Evolutionary conservation across 2,329 filamentous ascomycete genomes (phyloP), one percentile per base, ranked within the genome.

Genomic region (Coniochaeta pulveracea): DNA sequence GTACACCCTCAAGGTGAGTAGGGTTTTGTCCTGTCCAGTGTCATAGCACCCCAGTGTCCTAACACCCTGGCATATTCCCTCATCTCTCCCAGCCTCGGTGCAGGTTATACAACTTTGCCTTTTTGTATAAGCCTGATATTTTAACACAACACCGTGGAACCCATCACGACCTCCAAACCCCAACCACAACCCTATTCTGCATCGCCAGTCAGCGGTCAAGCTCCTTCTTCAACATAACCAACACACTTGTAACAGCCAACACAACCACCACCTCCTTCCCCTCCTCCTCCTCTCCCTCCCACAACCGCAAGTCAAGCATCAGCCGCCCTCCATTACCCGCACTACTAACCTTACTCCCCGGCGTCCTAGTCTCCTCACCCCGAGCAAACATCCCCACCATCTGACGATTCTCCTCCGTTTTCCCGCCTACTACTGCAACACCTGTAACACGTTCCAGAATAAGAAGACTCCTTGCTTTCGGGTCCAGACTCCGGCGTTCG

Each of bases 181-280:
- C 12, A 23, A n/a, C 27, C 10, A 10, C 28, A 11, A 3, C n/a
- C 28, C 21, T 23, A 27, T 63, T 51, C 57, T 78, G 70, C 32
- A 66, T 51, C 38, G 58, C 47, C 37, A 70, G 58, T 41, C 70
- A 56, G 26, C 74, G 56, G 48, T 80, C 75, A 32, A 76, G 56
- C 59, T 80, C 76, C 51, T 69, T 72, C 64, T 80, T 79, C 43
- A 80, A 48, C 73, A 80, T 76, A 11, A 66, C 51, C 36, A 80
- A 43, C 37, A 66, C 73, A 11, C 68, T 76, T 26, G 65, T 62
- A 12, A 78, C 60, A 8, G 69, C 58, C 14, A 77, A 40, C n/a
- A 61, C 54, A 43, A 71, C 58, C 10, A 55, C 55, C 37, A 68
- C 49, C 44, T 69, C 51, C 15, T 44, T 37, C 22, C 54, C 48